Base-by-base conservation (phyloP, 78 protist genomes). In the Protostelium mycophagum region DNA sequence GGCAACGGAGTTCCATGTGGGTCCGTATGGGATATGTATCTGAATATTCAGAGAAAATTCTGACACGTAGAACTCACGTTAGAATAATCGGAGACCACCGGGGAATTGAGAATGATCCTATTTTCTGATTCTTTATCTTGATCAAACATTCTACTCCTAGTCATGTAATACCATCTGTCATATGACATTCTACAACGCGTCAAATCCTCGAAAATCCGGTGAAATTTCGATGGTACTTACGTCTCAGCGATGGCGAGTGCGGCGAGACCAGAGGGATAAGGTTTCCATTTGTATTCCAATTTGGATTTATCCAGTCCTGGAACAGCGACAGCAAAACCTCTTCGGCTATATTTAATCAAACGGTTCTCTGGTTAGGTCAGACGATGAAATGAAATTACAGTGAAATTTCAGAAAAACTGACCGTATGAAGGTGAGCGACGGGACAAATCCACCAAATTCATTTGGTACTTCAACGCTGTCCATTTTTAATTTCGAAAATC, bases 401-500 rank as follows among this genome's bases (percentile, higher is more conserved):
- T n/a, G n/a, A n/a, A n/a, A n/a, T n/a, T n/a, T n/a, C n/a, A n/a
- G n/a, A n/a, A n/a, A n/a, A n/a, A 25, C 73, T 51, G 31, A 51
- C 73, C 96, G 37, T 94, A 94, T 38, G 96, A 88, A 0, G 87
- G 51, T 16, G 90, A 84, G 35, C 96, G 63, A 37, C 94, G 88
- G 38, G 87, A 38, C 92, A 94, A 88, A 10, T 90, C 86, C 25
- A 94, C 84, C 23, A 31, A 28, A 38, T 94, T 94, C 36, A 63
- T 51, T 16, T 51, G 31, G 16, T 51, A 51, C 73, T 51, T 51
- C 73, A 51, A 51, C 16, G 73, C 73, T 51, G 73, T 51, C 16
- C 73, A 51, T 51, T 5, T n/a, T 51, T 16, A 51, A 16, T 51
- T 16, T 51, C 16, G 73, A 5, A 51, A 28, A 36, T 88, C 85